A percentile compares a stretch with the other conserved stretches of the same genome.
phyloP scores from a whole-genome alignment of 306 rosid species.

The Begonia loranthoides region DNA sequence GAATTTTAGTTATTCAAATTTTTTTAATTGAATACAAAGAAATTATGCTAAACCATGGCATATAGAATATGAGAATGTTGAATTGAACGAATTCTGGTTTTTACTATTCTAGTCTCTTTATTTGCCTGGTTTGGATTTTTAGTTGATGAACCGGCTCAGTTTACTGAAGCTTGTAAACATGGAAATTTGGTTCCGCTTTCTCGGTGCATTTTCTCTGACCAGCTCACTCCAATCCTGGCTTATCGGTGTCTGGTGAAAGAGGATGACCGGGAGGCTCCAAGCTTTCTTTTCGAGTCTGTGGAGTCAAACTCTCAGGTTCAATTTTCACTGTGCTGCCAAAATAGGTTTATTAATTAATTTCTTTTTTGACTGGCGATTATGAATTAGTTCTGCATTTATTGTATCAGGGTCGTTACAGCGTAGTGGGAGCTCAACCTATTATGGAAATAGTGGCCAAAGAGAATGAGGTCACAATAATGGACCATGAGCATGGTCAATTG shows the following conservation, averaged over 20 bases:
- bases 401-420: constrained; percentile 69
- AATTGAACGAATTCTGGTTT: constrained; percentile 3
- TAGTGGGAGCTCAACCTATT: constrained; percentile 62
- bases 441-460: constrained; percentile 78
- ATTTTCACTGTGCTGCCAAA: constrained; percentile 11
- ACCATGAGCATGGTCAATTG: constrained; percentile 38
- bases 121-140: neutral
- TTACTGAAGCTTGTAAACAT: constrained; percentile 38
- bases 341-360: constrained; percentile 5
- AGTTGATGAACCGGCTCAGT: constrained; percentile 29
- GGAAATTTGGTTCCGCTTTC: constrained; percentile 57
- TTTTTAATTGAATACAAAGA: no score
- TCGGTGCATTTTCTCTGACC: constrained; percentile 61
- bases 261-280: constrained; percentile 65
- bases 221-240: constrained; percentile 68
- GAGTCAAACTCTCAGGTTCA: constrained; percentile 32
- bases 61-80: neutral
- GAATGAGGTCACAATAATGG: constrained; percentile 48
- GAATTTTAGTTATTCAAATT: no score
- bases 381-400: constrained; percentile 12
- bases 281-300: constrained; percentile 77
- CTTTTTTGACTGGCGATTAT: constrained; percentile 1
- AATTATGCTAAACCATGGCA: no score
- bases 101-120: neutral
- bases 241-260: constrained; percentile 57